These are phyloP conservation scores for Globisporangium carolinianum DNA, from an alignment of 352 stramenopile species.

Conservation along the genomic window DNA sequence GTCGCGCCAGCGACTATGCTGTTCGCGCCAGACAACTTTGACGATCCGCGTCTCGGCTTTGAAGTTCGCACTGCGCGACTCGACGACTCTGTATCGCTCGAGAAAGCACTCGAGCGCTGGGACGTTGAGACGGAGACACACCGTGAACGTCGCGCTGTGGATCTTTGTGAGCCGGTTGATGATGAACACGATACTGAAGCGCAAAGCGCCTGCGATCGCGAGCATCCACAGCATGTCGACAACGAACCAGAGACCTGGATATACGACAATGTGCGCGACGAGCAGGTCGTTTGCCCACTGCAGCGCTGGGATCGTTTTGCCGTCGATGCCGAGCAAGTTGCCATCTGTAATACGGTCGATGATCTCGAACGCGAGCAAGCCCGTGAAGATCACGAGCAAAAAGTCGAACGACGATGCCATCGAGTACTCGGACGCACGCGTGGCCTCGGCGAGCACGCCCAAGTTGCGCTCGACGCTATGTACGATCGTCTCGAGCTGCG, in stretches of 20 bases:
- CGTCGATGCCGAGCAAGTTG: slow-evolving; percentile 75
- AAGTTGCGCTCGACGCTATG: slow-evolving; percentile 60
- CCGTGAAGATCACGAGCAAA: slow-evolving; percentile 89
- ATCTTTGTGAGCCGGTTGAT: slow-evolving; percentile 30
- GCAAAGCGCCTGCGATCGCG: slow-evolving; percentile 27
- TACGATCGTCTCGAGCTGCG: slow-evolving; percentile 53
- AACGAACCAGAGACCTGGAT: slow-evolving; percentile 43
- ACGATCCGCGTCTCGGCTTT: slow-evolving; percentile 77
- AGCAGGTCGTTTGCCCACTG: slow-evolving; percentile 50
- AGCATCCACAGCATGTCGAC: slow-evolving; percentile 44
- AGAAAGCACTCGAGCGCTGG: slow-evolving; percentile 49
- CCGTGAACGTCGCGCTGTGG: slow-evolving; percentile 30
- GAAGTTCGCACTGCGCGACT: slow-evolving; percentile 79
- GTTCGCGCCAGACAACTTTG: slow-evolving; percentile 88
- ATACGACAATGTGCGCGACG: slow-evolving; percentile 27
- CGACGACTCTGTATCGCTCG: slow-evolving; percentile 27
- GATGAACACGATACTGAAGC: slow-evolving; percentile 26
- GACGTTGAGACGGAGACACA: slow-evolving; percentile 47
- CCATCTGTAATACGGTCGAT: slow-evolving; percentile 93
- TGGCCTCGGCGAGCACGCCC: slow-evolving; percentile 41
- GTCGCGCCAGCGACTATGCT: slow-evolving; percentile 38
- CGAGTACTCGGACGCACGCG: slow-evolving; percentile 62
- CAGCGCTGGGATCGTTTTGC: slow-evolving; percentile 28
- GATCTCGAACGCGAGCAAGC: slow-evolving; percentile 90
- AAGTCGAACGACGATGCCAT: slow-evolving; percentile 77